Base-by-base conservation (phyloP, 768 basidiomycete species). In the Tylopilus felleus region DNA sequence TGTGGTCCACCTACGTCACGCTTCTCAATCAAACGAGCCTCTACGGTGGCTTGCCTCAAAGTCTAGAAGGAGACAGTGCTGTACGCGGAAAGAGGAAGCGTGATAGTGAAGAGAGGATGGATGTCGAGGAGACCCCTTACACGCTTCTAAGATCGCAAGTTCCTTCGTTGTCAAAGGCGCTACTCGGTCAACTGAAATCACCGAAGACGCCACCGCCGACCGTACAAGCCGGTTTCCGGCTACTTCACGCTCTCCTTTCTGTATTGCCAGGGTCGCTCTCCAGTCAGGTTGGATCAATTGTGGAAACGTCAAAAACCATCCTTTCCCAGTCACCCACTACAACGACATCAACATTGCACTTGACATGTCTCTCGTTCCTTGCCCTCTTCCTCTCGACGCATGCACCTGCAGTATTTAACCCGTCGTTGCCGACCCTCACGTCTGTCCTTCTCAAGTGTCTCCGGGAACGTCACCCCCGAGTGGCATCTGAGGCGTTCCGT, bases 231-330 rank as follows among this genome's bases (percentile, higher is more conserved):
- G 92, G 92, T 4, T 96, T 97, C 68, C 76, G 77, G 38, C 76
- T 99, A 28, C 75, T 98, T 5, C 77, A 86, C 36, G 78, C 85
- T 14, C 74, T 98, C 40, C 77, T 95, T 51, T 76, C 78, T 9
- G 92, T 95, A 13, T 79, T 96, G 16, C 88, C 88, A 6, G 95
- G 95, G 8, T 93, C 83, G 0, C 74, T 99, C 17, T 80, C 93
- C 0, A 75, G 72, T 14, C 88, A 93, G 55, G 78, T 88, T 5
- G 56, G 82, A 0, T 71, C 78, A 27, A 81, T 98, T 36, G 75
- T 85, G 19, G 63, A 82, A 3, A 87, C 81, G 16, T 79, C 84
- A 19, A 88, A 84, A 65, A 71, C 73, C 27, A 80, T 90, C 14
- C 73, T 93, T 8, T 79, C 81, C 0, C 83, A 86, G 54, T 70